phyloP scores from a whole-genome alignment of 2,329 filamentous ascomycete species.

The Fusarium multiceps region DNA sequence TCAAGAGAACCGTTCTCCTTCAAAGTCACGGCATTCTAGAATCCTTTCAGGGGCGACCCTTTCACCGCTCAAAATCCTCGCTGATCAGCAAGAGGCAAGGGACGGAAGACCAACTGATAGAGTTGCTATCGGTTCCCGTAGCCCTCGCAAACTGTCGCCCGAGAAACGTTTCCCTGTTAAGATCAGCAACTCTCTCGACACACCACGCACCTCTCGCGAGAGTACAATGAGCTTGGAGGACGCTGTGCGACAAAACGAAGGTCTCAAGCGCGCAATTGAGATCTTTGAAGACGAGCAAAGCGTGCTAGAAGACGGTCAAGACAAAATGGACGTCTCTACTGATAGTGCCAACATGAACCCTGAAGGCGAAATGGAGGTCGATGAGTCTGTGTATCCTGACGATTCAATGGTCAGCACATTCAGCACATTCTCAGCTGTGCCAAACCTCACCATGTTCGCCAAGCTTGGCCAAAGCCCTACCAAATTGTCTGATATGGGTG shows the following conservation, averaged over 20 bases:
- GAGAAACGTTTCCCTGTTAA: constrained; percentile 72
- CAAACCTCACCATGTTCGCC: constrained; percentile 86
- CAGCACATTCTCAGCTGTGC: constrained; percentile 89
- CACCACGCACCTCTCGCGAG: constrained; percentile 46
- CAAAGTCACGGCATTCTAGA: constrained; percentile 63
- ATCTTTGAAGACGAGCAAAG: constrained; percentile 69
- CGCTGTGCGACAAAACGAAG: constrained; percentile 65
- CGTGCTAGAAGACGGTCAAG: constrained; percentile 46
- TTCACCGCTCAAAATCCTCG: constrained; percentile 68
- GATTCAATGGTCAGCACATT: constrained; percentile 84
- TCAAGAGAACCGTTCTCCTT: constrained; percentile 61
- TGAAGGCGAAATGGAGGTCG: constrained; percentile 42
- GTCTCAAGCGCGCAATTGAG: constrained; percentile 68
- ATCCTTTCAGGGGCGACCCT: constrained; percentile 68
- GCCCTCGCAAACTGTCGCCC: constrained; percentile 61
- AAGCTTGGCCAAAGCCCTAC: constrained; percentile 74
- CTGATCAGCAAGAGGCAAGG: constrained; percentile 48
- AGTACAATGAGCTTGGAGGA: constrained; percentile 63
- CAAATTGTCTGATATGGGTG: constrained; percentile 59
- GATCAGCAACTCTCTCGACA: constrained; percentile 54
- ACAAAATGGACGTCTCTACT: constrained; percentile 41
- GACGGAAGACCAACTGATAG: constrained; percentile 37
- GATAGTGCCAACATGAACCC: constrained; percentile 47
- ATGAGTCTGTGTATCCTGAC: constrained; percentile 65
- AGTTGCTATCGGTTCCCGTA: constrained; percentile 52